A percentile compares a stretch with the other conserved stretches of the same genome.
Evolutionary conservation across 106 monocot genomes (phyloP).

Genomic region (Apostasia shenzhenica): DNA sequence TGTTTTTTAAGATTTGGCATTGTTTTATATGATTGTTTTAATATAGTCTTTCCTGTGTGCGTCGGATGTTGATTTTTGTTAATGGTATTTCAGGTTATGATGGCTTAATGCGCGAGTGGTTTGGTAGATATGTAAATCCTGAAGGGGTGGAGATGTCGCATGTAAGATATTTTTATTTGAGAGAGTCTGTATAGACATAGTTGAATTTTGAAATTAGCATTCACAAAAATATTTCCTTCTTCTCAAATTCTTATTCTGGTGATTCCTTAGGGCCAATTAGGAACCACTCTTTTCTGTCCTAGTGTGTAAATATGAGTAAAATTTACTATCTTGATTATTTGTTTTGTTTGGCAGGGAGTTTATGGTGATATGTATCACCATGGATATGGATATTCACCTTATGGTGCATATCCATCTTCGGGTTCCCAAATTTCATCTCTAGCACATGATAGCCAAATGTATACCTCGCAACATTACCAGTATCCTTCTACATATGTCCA

Average conservation of each 20-base stretch:
- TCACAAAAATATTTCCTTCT: neutral
- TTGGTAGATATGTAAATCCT: conserved; percentile 28
- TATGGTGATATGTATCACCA: conserved; percentile 65
- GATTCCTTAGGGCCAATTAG: no score
- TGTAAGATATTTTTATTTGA: conserved; percentile 7
- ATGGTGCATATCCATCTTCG: conserved; percentile 42
- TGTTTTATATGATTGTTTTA: neutral
- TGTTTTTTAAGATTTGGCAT: neutral
- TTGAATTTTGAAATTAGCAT: no score
- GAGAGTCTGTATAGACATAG: no score
- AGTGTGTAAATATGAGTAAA: no score
- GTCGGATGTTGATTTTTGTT: no score
- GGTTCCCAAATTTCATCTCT: conserved; percentile 46
- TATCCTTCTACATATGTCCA: conserved; percentile 41
- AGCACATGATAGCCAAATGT: conserved; percentile 51
- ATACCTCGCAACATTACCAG: conserved; percentile 55
- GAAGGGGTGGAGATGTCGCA: conserved; percentile 44
- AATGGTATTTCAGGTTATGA: conserved; percentile 34
- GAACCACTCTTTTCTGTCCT: no score
- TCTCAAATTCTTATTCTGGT: no score
- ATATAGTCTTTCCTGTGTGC: neutral
- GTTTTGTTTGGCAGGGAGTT: conserved; percentile 38
- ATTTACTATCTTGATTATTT: no score
- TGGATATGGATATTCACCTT: conserved; percentile 60
- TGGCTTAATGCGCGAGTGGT: conserved; percentile 32